A percentile compares a stretch with the other conserved stretches of the same genome.
phyloP scores from a whole-genome alignment of 2,329 filamentous ascomycete genomes.

The Botrytis paeoniae region DNA sequence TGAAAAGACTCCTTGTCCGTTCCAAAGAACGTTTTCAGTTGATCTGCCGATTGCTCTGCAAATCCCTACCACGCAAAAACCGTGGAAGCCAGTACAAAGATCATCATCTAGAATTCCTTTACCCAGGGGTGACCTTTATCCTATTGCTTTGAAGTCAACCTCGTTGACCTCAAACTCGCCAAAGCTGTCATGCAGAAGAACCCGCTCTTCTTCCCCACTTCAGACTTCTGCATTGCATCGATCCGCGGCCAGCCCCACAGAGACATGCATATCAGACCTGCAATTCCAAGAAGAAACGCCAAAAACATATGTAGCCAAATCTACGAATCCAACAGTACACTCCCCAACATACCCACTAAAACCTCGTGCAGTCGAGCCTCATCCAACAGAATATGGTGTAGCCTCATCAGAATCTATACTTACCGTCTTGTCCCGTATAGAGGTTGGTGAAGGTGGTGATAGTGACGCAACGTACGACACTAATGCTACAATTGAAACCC shows the following conservation, averaged over 20 bases:
- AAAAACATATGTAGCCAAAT: not conserved
- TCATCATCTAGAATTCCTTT: conserved; percentile 22
- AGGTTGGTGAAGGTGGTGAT: conserved; percentile 30
- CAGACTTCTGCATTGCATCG: conserved; percentile 11
- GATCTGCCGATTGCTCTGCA: conserved; percentile 67
- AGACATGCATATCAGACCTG: not conserved
- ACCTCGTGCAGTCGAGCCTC: not conserved
- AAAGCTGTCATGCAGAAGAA: conserved; percentile 6
- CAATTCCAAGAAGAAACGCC: conserved; percentile 11
- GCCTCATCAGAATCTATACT: not conserved
- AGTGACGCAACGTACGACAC: conserved; percentile 35
- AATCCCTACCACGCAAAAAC: conserved; percentile 62
- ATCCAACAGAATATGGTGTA: not conserved
- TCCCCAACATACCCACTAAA: not conserved
- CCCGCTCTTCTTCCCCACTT: conserved; percentile 17
- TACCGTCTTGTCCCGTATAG: not conserved
- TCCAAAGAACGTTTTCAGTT: conserved; percentile 72
- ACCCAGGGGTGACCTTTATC: conserved; percentile 17
- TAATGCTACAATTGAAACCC: conserved; percentile 30
- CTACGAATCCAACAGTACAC: not conserved
- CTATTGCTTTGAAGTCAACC: conserved; percentile 18
- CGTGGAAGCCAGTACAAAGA: conserved; percentile 58
- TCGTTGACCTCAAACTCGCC: conserved; percentile 10
- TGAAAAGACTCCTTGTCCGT: conserved; percentile 85
- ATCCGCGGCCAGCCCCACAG: conserved; percentile 5